phyloP scores from a whole-genome alignment of 2,329 filamentous ascomycete genomes.

The Penicillium occitanis region DNA sequence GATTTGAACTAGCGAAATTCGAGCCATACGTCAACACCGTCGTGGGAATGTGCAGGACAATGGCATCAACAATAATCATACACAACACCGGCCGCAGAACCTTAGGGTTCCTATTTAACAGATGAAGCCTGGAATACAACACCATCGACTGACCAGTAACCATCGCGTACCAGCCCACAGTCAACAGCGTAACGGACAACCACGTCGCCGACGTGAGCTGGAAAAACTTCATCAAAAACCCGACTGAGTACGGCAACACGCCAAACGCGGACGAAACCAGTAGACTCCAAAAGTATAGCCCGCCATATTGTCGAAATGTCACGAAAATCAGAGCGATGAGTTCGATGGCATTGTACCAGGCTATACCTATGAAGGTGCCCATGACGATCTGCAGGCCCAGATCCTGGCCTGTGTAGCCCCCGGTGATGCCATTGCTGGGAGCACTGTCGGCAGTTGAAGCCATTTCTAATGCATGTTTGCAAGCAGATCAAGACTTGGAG shows the following conservation, averaged over 20 bases:
- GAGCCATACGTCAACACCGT: conserved; percentile 48
- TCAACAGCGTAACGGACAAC: conserved; percentile 46
- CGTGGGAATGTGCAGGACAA: conserved; percentile 48
- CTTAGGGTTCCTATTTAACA: conserved; percentile 43
- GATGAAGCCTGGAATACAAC: conserved; percentile 52
- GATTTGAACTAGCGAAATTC: conserved; percentile 32
- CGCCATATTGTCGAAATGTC: conserved; percentile 48
- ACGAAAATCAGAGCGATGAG: conserved; percentile 51
- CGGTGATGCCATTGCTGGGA: conserved; percentile 31
- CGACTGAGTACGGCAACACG: conserved; percentile 47
- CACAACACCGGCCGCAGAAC: conserved; percentile 43
- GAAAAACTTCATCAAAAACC: conserved; percentile 52
- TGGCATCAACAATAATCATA: conserved; percentile 50
- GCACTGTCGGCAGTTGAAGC: conserved; percentile 9
- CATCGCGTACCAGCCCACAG: conserved; percentile 50
- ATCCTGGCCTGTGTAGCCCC: conserved; percentile 36
- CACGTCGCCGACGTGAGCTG: conserved; percentile 36
- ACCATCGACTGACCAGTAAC: conserved; percentile 52
- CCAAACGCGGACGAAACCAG: conserved; percentile 47
- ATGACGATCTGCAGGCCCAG: conserved; percentile 45
- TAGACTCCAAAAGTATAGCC: conserved; percentile 54
- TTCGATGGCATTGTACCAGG: conserved; percentile 54
- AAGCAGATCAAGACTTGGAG: background rate
- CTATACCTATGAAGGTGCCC: conserved; percentile 48
- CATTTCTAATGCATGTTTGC: conserved; percentile 18